A percentile compares a stretch with the other conserved stretches of the same genome.
These are phyloP conservation scores for Rhodotorula diobovata DNA, from an alignment of 768 basidiomycete genomes.

Conservation along the genomic window DNA sequence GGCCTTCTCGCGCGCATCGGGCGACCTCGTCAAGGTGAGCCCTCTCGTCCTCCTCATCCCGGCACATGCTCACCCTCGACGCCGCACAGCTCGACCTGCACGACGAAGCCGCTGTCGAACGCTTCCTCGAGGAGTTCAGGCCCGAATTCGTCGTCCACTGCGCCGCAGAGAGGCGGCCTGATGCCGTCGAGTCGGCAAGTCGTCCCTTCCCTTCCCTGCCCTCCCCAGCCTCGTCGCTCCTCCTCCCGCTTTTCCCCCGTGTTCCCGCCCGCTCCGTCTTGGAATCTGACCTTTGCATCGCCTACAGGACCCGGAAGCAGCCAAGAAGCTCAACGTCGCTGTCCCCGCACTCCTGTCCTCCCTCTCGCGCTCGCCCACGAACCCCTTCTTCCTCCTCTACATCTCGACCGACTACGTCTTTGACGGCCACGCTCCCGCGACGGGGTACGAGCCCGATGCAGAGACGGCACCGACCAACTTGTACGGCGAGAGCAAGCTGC, in stretches of 20 bases:
- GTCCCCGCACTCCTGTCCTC: slow-evolving; percentile 69
- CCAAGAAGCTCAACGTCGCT: slow-evolving; percentile 69
- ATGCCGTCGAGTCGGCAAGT: slow-evolving; percentile 81
- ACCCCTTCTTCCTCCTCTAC: slow-evolving; percentile 64
- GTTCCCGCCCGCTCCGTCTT: no score
- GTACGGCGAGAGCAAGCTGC: slow-evolving; percentile 81
- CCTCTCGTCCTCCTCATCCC: no score
- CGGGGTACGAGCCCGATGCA: slow-evolving; percentile 63
- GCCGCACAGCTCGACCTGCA: slow-evolving; percentile 62
- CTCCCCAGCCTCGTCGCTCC: no score
- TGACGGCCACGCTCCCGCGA: slow-evolving; percentile 80
- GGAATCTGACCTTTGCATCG: not conserved
- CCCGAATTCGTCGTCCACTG: slow-evolving; percentile 85
- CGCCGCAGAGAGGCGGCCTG: slow-evolving; percentile 87
- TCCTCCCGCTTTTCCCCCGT: no score
- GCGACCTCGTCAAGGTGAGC: slow-evolving; percentile 48
- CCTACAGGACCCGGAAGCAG: slow-evolving; percentile 62
- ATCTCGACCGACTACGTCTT: slow-evolving; percentile 98
- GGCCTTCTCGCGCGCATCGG: slow-evolving; percentile 63
- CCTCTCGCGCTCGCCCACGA: slow-evolving; percentile 57
- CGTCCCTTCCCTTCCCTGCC: no score
- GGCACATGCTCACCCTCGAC: not conserved
- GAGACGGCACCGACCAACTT: slow-evolving; percentile 76
- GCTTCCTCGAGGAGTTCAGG: slow-evolving; percentile 57
- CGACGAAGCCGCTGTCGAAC: slow-evolving; percentile 56